Conservation (phyloP, 2,329 filamentous ascomycete species). For the Aspergillus fijiensis region DNA sequence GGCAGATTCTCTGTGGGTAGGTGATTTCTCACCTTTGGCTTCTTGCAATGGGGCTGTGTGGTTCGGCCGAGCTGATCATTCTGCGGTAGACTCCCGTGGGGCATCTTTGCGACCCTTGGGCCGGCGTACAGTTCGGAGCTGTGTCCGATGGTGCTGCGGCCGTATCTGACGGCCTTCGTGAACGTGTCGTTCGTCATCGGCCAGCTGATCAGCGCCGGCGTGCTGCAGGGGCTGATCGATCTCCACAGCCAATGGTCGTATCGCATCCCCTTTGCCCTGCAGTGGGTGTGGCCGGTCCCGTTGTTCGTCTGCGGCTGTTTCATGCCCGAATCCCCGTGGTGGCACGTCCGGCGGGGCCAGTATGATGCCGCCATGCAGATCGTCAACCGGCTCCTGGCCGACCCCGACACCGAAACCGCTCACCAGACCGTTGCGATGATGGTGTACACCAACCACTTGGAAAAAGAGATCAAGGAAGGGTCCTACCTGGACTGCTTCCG, state of each 20-base stretch:
- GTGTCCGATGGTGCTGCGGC: conserved; percentile 46
- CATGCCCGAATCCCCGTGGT: conserved; percentile 54
- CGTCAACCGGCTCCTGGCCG: conserved; percentile 39
- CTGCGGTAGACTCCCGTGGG: conserved; percentile 51
- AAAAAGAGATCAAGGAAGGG: conserved; percentile 20
- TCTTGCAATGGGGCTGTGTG: too few species aligned
- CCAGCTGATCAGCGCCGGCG: conserved; percentile 52
- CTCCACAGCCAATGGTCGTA: conserved; percentile 49
- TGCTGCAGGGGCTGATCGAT: conserved; percentile 45
- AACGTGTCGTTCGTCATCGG: conserved; percentile 61
- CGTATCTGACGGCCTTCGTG: conserved; percentile 56
- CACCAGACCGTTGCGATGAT: conserved; percentile 56
- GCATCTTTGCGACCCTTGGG: conserved; percentile 54
- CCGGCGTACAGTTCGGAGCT: conserved; percentile 56
- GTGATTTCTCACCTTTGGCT: not conserved
- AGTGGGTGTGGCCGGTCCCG: conserved; percentile 54
- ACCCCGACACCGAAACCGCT: conserved; percentile 34
- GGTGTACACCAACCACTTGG: conserved; percentile 53
- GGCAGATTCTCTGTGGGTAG: conserved; percentile 61
- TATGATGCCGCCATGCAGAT: conserved; percentile 44
- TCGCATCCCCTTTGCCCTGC: conserved; percentile 52
- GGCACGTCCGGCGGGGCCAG: conserved; percentile 47
- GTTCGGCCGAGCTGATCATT: not conserved
- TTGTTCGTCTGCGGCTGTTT: conserved; percentile 46
- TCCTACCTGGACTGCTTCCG: conserved; percentile 33